Conservation (phyloP, 73 alveolate species). For the Blepharisma japonicum region DNA sequence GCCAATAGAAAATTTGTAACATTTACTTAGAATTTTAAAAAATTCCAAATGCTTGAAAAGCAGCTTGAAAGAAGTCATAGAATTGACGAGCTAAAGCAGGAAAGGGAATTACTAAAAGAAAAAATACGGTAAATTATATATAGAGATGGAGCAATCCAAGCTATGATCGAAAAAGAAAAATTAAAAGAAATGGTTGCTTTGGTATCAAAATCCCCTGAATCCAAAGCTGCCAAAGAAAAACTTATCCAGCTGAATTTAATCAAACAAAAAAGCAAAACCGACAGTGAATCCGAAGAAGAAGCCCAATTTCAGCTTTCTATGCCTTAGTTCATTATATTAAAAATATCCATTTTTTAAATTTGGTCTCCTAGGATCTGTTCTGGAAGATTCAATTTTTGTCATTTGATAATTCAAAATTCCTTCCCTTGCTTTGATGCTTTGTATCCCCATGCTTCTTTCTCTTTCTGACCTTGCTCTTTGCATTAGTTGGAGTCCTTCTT, state of each 20-base stretch:
- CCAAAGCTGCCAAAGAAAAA: slow-evolving; percentile 22
- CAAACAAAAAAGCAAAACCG: no score
- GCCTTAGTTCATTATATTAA: no score
- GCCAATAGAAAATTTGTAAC: slow-evolving; percentile 22
- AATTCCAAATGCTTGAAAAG: background rate
- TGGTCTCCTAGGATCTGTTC: no score
- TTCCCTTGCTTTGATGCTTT: no score
- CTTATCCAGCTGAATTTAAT: background rate
- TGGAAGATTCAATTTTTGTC: no score
- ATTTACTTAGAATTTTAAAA: background rate
- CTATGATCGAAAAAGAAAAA: slow-evolving; percentile 27
- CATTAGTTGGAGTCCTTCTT: background rate
- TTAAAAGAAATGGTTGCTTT: slow-evolving; percentile 11
- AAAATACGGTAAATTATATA: background rate
- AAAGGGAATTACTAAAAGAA: background rate
- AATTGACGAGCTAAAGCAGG: background rate
- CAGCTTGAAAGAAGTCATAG: background rate
- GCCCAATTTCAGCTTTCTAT: no score
- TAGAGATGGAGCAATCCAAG: slow-evolving; percentile 14
- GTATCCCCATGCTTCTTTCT: background rate
- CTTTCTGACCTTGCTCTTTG: slow-evolving; percentile 2
- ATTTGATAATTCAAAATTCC: no score
- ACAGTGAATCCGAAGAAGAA: no score
- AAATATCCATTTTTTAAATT: no score
- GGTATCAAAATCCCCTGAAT: slow-evolving; percentile 3